Conservation (phyloP, 2,329 filamentous ascomycete genomes). For the Arachnomyces sp. region DNA sequence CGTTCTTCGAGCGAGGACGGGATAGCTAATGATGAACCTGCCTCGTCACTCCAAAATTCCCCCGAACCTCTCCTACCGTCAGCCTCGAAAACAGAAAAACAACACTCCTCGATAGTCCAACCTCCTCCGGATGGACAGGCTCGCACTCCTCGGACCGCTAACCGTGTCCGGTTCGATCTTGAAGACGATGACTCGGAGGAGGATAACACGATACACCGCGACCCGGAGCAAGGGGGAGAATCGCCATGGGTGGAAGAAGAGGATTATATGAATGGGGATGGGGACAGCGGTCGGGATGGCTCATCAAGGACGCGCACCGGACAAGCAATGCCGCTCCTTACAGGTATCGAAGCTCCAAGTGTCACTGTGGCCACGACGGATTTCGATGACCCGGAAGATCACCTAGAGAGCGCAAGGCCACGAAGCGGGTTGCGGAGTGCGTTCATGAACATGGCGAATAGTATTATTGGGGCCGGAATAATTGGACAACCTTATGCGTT, state of each 20-base stretch:
- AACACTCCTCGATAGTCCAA: conserved; percentile 37
- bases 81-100: conserved; percentile 14
- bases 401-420: conserved; percentile 59
- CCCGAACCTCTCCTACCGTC: conserved; percentile 13
- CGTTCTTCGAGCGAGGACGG: conserved; percentile 19
- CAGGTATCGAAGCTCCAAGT: conserved; percentile 74
- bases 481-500: conserved; percentile 93
- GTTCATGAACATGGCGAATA: conserved; percentile 99
- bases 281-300: conserved; percentile 26
- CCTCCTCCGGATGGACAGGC: conserved; percentile 37
- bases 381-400: conserved; percentile 49
- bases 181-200: conserved; percentile 23
- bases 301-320: conserved; percentile 26
- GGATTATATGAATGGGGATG: conserved; percentile 48
- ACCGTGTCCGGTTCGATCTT: conserved; percentile 69
- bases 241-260: conserved; percentile 49
- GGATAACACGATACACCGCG: conserved; percentile 19
- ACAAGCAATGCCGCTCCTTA: conserved; percentile 63
- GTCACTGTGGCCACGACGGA: conserved; percentile 60
- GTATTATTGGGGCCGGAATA: conserved; percentile 74
- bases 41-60: conserved; percentile 17
- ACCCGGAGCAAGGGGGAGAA: conserved; percentile 15
- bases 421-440: conserved; percentile 80
- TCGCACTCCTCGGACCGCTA: conserved; percentile 59
- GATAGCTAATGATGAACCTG: conserved; percentile 22